Evolutionary conservation across 1,139 yeast species (phyloP).

Genomic region (Candida sanyaensis): DNA sequence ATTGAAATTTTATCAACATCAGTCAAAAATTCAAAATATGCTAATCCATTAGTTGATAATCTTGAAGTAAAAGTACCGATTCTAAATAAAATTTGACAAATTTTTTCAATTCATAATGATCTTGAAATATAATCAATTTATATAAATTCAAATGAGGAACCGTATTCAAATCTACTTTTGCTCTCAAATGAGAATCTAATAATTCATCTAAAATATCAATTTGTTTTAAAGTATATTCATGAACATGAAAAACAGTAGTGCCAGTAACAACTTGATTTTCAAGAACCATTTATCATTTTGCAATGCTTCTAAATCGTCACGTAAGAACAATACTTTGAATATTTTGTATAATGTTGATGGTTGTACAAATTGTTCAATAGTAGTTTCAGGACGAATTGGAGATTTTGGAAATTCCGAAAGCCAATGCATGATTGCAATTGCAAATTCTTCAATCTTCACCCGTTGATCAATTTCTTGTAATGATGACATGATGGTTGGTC

Average conservation of each 20-base stretch:
- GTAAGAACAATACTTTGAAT: constrained; percentile 16
- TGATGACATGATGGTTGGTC: background rate
- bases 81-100: constrained; percentile 20
- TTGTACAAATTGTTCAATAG: constrained; percentile 15
- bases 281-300: constrained; percentile 1
- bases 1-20: constrained; percentile 17
- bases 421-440: constrained; percentile 24
- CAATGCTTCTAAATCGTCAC: constrained; percentile 16
- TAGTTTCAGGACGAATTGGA: constrained; percentile 16
- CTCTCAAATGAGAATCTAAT: constrained; percentile 16
- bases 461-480: background rate
- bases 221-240: constrained; percentile 14
- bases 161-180: constrained; percentile 2
- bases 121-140: constrained; percentile 18
- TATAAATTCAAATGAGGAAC: constrained; percentile 15
- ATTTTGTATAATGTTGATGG: constrained; percentile 18
- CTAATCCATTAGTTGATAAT: constrained; percentile 21
- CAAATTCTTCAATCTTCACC: constrained; percentile 3
- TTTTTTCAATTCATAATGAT: constrained; percentile 16
- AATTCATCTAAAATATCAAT: constrained; percentile 15
- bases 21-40: constrained; percentile 19
- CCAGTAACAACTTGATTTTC: constrained; percentile 5
- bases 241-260: constrained; percentile 2
- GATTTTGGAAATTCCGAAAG: constrained; percentile 24
- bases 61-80: constrained; percentile 25